Conservation (phyloP, 352 stramenopile genomes). For the Globisporangium acanthophoron region DNA sequence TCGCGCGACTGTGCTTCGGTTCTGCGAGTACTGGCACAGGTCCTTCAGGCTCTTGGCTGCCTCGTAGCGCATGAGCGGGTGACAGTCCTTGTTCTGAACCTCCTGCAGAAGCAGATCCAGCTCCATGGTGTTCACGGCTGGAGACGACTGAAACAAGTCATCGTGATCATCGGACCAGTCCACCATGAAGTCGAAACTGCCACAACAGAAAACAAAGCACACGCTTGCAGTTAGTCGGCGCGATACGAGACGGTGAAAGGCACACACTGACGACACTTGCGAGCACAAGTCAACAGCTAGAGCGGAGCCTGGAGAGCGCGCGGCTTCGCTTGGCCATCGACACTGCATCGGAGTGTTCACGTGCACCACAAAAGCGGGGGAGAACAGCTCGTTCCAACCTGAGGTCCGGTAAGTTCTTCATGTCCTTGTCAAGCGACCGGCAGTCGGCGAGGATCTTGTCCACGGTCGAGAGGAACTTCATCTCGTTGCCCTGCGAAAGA, state of each 20-base stretch:
- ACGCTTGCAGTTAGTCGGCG: constrained; percentile 7
- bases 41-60: constrained; percentile 73
- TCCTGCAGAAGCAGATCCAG: constrained; percentile 55
- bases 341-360: constrained; percentile 12
- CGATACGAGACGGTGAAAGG: constrained; percentile 1
- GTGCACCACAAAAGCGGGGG: constrained; percentile 12
- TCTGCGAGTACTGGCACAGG: constrained; percentile 48
- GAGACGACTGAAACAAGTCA: constrained; percentile 40
- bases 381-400: constrained; percentile 32
- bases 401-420: constrained; percentile 53
- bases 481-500: constrained; percentile 41
- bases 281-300: constrained; percentile 15
- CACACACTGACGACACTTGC: constrained; percentile 9
- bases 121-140: constrained; percentile 40
- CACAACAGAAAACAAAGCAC: background rate
- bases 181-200: constrained; percentile 64
- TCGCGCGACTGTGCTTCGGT: constrained; percentile 37
- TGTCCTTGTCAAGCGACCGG: constrained; percentile 50
- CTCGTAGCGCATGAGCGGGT: constrained; percentile 57
- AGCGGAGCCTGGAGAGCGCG: background rate
- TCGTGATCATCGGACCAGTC: constrained; percentile 40
- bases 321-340: constrained; percentile 1
- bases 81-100: constrained; percentile 38
- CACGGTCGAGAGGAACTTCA: constrained; percentile 60
- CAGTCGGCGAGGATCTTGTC: constrained; percentile 63